Evolutionary conservation across 768 basidiomycete genomes (phyloP).

Genomic region (Naganishia friedmannii): DNA sequence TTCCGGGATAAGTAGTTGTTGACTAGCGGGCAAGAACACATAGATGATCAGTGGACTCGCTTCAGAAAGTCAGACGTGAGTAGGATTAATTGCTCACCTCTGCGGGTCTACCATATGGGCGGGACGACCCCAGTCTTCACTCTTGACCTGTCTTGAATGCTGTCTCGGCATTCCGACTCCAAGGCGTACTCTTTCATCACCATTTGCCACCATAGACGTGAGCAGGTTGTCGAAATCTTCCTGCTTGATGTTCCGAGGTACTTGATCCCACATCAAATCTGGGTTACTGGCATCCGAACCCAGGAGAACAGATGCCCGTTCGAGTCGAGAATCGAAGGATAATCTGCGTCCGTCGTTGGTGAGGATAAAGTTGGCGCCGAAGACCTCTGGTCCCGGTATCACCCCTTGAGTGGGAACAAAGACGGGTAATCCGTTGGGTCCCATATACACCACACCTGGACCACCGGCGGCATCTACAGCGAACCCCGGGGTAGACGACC

Average conservation of each 20-base stretch:
- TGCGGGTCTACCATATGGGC: slow-evolving; percentile 15
- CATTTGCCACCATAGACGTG: slow-evolving; percentile 1
- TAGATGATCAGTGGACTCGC: not conserved
- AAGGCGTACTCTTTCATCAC: not conserved
- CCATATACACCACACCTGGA: slow-evolving; percentile 1
- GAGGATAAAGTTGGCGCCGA: slow-evolving; percentile 32
- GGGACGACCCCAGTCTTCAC: slow-evolving; percentile 20
- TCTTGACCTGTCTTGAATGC: slow-evolving; percentile 17
- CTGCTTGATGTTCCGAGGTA: slow-evolving; percentile 3
- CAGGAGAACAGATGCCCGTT: slow-evolving; percentile 13
- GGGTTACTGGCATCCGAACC: not conserved
- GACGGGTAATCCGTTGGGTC: slow-evolving; percentile 2
- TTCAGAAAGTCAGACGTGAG: not conserved
- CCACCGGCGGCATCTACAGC: not conserved
- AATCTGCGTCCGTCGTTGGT: slow-evolving; percentile 29
- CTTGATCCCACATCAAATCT: not conserved
- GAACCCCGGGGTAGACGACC: slow-evolving; percentile 1
- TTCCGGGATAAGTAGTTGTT: slow-evolving; percentile 16
- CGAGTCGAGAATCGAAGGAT: slow-evolving; percentile 29
- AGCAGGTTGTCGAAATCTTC: slow-evolving; percentile 10
- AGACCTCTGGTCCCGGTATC: slow-evolving; percentile 20
- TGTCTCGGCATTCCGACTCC: not conserved
- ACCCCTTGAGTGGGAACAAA: slow-evolving; percentile 3
- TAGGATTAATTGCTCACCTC: not conserved
- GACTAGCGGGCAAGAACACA: not conserved